A percentile compares a stretch with the other conserved stretches of the same genome.
Evolutionary conservation across 2,329 filamentous ascomycete genomes (phyloP).

Genomic region (Colletotrichum simmondsii): DNA sequence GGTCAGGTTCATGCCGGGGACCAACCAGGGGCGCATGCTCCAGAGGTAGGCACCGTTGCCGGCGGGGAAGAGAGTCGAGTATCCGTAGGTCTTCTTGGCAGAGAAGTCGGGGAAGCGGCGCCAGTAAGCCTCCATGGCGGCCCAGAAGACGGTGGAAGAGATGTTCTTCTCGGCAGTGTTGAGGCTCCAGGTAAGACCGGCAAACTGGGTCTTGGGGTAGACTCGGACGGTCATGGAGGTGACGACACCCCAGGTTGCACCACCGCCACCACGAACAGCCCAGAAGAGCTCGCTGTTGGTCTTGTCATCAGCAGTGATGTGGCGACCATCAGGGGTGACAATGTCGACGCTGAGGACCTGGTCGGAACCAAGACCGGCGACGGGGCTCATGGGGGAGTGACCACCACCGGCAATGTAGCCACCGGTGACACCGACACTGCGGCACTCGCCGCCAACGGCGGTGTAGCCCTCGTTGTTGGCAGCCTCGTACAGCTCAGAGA

Average conservation of each 20-base stretch:
- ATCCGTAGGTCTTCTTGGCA: slow-evolving; percentile 41
- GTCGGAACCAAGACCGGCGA: slow-evolving; percentile 57
- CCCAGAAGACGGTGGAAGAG: slow-evolving; percentile 44
- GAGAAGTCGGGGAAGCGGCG: slow-evolving; percentile 43
- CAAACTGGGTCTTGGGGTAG: slow-evolving; percentile 46
- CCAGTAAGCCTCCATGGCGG: slow-evolving; percentile 45
- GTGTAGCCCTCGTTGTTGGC: slow-evolving; percentile 57
- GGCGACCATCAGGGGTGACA: slow-evolving; percentile 55
- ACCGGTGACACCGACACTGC: slow-evolving; percentile 42
- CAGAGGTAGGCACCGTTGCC: slow-evolving; percentile 39
- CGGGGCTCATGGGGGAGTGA: slow-evolving; percentile 57
- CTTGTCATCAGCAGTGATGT: slow-evolving; percentile 51
- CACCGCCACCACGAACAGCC: slow-evolving; percentile 59
- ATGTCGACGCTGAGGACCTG: slow-evolving; percentile 62
- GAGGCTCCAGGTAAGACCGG: slow-evolving; percentile 44
- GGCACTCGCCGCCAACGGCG: slow-evolving; percentile 66
- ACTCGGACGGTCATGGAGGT: slow-evolving; percentile 49
- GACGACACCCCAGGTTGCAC: slow-evolving; percentile 57
- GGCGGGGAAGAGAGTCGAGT: slow-evolving; percentile 36
- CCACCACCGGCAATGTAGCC: slow-evolving; percentile 53
- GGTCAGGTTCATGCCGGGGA: slow-evolving; percentile 45
- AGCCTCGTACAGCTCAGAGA: slow-evolving; percentile 62
- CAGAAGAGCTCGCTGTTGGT: slow-evolving; percentile 61
- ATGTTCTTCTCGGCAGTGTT: slow-evolving; percentile 41
- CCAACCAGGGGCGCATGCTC: slow-evolving; percentile 47